Evolutionary conservation across 129 eudicot species (phyloP).

Genomic region (Helianthus annuus): DNA sequence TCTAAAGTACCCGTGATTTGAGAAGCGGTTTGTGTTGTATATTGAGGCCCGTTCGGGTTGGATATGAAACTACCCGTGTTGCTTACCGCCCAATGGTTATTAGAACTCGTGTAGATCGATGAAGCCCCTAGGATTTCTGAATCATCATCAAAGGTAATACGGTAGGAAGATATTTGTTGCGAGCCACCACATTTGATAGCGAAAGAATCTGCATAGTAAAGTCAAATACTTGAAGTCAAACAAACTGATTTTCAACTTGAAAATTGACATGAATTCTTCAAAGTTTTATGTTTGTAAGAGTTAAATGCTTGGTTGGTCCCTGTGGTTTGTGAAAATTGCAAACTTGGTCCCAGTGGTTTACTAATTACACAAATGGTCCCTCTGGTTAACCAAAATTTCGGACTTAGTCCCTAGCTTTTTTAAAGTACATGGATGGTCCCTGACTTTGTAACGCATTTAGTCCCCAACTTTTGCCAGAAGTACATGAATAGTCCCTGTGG

Average conservation of each 20-base stretch:
- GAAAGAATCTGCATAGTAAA: conserved; percentile 50
- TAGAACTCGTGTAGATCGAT: conserved; percentile 51
- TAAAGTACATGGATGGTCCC: too few species aligned
- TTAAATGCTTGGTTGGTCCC: too few species aligned
- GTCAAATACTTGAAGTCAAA: conserved; percentile 18
- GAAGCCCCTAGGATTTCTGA: conserved; percentile 66
- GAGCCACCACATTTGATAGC: conserved; percentile 69
- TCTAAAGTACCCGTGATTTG: conserved; percentile 63
- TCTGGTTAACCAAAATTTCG: too few species aligned
- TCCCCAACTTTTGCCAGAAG: too few species aligned
- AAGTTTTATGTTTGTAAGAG: neutral
- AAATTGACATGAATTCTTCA: neutral
- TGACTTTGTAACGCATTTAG: too few species aligned
- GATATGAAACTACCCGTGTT: conserved; percentile 61
- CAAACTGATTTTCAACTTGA: neutral
- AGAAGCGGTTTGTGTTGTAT: conserved; percentile 46
- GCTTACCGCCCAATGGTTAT: conserved; percentile 63
- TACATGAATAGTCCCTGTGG: too few species aligned
- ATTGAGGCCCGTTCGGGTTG: conserved; percentile 60
- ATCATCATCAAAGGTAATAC: conserved; percentile 53
- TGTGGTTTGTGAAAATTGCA: too few species aligned
- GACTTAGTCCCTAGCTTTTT: too few species aligned
- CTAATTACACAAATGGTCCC: too few species aligned
- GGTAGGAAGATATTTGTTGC: conserved; percentile 46
- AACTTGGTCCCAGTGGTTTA: too few species aligned